Evolutionary conservation across 257 asterid genomes (phyloP).

Genomic region (Sherardia arvensis): DNA sequence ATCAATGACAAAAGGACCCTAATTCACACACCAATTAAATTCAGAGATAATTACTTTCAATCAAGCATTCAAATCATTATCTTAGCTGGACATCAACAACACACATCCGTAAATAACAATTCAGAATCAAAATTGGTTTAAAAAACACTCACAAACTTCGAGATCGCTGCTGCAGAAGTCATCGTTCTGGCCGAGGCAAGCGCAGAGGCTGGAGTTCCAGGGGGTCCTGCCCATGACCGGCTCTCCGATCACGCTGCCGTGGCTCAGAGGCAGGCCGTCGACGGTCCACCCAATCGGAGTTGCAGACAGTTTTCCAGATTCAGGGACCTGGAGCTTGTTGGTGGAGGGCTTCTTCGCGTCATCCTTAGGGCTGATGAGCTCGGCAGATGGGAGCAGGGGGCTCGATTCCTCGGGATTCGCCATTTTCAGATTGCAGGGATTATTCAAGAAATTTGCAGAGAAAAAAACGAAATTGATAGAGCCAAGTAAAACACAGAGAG

Average conservation of each 20-base stretch:
- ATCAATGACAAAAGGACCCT: background rate
- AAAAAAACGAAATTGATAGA: background rate
- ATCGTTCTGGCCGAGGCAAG: slow-evolving; percentile 36
- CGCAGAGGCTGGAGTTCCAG: slow-evolving; percentile 36
- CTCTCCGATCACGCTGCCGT: slow-evolving; percentile 34
- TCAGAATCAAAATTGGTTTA: slow-evolving; percentile 11
- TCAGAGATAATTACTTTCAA: background rate
- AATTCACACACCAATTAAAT: background rate
- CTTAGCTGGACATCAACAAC: background rate
- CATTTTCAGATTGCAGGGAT: slow-evolving; percentile 32
- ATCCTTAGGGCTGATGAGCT: background rate
- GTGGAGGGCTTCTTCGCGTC: slow-evolving; percentile 16
- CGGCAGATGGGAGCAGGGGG: slow-evolving; percentile 39
- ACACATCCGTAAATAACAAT: background rate
- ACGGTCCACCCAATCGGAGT: slow-evolving; percentile 62
- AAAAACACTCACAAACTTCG: slow-evolving; percentile 37
- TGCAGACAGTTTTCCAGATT: slow-evolving; percentile 9
- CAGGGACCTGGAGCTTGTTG: slow-evolving; percentile 16
- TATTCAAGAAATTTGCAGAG: background rate
- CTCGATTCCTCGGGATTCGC: slow-evolving; percentile 52
- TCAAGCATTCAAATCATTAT: too few species aligned
- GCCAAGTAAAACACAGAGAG: background rate
- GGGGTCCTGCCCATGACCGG: slow-evolving; percentile 24
- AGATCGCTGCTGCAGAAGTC: slow-evolving; percentile 47
- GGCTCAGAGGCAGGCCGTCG: slow-evolving; percentile 52